phyloP scores from a whole-genome alignment of 768 basidiomycete species.

The Gymnopilus junonius region DNA sequence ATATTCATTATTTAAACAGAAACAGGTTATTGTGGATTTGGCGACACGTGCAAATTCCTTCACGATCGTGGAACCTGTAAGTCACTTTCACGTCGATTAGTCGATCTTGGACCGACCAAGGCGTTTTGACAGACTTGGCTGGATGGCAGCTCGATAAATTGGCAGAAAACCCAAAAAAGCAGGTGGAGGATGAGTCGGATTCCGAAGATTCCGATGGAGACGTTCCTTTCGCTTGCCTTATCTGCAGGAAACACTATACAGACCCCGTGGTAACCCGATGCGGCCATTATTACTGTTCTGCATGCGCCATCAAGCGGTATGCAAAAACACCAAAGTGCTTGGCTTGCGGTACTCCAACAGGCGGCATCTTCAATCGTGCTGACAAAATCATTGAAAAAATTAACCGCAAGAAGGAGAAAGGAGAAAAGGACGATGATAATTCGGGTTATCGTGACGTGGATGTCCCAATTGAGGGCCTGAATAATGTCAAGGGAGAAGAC shows the following conservation, averaged over 20 bases:
- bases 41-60: constrained; percentile 98
- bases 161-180: constrained; percentile 74
- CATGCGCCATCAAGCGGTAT: constrained; percentile 94
- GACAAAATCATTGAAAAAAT: constrained; percentile 91
- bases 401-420: constrained; percentile 69
- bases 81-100: constrained; percentile 34
- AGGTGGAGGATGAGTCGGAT: constrained; percentile 59
- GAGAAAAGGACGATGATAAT: constrained; percentile 51
- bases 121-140: constrained; percentile 68
- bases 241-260: constrained; percentile 93
- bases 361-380: constrained; percentile 95
- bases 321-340: constrained; percentile 94
- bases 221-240: constrained; percentile 97
- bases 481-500: constrained; percentile 35
- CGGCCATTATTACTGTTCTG: constrained; percentile 94
- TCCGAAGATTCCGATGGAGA: constrained; percentile 83
- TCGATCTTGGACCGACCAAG: background rate
- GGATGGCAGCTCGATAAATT: constrained; percentile 99
- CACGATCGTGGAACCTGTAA: constrained; percentile 95
- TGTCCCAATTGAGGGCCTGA: constrained; percentile 67
- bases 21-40: constrained; percentile 98
- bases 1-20: constrained; percentile 51
- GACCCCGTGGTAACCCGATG: constrained; percentile 97
- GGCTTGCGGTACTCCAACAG: constrained; percentile 91
- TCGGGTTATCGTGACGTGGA: constrained; percentile 39